Evolutionary conservation across 2,329 filamentous ascomycete genomes (phyloP).

Genomic region (Monilinia vaccinii-corymbosi): DNA sequence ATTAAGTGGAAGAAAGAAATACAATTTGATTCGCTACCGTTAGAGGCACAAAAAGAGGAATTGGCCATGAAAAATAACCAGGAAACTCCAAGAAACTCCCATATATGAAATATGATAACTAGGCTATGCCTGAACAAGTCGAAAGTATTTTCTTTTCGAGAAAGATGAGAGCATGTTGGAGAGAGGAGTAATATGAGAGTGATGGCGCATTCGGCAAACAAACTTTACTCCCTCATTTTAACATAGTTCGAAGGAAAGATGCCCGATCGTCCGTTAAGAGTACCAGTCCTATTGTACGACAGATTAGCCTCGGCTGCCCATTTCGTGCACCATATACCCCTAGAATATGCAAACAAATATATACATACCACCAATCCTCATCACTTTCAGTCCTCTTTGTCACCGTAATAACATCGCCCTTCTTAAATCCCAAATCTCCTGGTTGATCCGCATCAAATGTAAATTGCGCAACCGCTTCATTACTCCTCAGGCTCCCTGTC

Average conservation of each 20-base stretch:
- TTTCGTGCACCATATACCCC: too few relatives aligned
- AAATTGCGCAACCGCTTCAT: conserved; percentile 85
- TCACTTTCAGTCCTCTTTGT: conserved; percentile 89
- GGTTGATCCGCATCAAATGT: conserved; percentile 92
- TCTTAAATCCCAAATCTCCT: conserved; percentile 90
- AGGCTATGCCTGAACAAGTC: neutral
- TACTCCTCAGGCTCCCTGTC: conserved; percentile 48
- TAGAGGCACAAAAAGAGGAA: neutral
- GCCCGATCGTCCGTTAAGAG: conserved; percentile 73
- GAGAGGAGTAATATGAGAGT: neutral
- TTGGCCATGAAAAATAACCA: neutral
- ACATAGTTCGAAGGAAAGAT: conserved; percentile 86
- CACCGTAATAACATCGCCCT: conserved; percentile 92
- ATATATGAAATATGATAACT: neutral
- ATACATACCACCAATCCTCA: conserved; percentile 80
- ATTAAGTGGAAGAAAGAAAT: neutral
- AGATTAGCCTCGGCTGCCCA: neutral
- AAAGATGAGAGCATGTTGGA: neutral
- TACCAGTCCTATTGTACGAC: conserved; percentile 59
- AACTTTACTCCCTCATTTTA: conserved; percentile 48
- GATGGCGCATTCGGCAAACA: neutral
- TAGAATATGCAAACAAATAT: conserved; percentile 18
- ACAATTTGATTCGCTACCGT: neutral
- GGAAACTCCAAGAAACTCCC: neutral
- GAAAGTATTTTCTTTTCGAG: neutral